Conservation (phyloP, 2,329 filamentous ascomycete genomes). For the Sporothrix mexicana region DNA sequence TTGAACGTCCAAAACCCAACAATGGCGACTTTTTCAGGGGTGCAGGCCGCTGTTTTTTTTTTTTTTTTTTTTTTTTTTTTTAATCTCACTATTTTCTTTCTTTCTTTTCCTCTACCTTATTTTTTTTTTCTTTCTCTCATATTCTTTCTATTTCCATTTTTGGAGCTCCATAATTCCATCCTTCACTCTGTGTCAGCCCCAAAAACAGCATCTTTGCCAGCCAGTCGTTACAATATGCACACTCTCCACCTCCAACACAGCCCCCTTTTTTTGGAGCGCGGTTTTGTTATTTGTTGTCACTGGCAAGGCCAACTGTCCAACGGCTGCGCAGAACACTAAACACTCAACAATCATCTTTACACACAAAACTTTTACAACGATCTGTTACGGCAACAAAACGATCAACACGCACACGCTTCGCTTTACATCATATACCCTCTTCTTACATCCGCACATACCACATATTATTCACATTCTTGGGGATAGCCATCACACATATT, state of each 20-base stretch:
- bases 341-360: background rate
- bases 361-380: background rate
- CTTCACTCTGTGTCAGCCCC: conserved; percentile 25
- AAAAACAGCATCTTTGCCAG: background rate
- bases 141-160: conserved; percentile 24
- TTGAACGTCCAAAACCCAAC: conserved; percentile 29
- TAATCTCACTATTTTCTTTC: conserved; percentile 34
- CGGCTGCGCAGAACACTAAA: background rate
- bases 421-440: background rate
- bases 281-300: conserved; percentile 11
- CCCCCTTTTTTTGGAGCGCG: background rate
- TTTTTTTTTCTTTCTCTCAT: conserved; percentile 34
- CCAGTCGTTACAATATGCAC: conserved; percentile 5
- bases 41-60: background rate
- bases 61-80: background rate
- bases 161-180: conserved; percentile 2
- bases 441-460: conserved; percentile 2
- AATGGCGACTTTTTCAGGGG: background rate
- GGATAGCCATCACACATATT: conserved; percentile 25
- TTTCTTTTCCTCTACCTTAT: conserved; percentile 32
- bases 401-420: conserved; percentile 26
- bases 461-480: conserved; percentile 13
- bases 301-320: background rate
- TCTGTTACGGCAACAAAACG: conserved; percentile 26
- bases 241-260: conserved; percentile 16